A percentile compares a stretch with the other conserved stretches of the same genome.
phyloP scores from a whole-genome alignment of 805 yeast genomes.

The Yamadazyma kitorensis region DNA sequence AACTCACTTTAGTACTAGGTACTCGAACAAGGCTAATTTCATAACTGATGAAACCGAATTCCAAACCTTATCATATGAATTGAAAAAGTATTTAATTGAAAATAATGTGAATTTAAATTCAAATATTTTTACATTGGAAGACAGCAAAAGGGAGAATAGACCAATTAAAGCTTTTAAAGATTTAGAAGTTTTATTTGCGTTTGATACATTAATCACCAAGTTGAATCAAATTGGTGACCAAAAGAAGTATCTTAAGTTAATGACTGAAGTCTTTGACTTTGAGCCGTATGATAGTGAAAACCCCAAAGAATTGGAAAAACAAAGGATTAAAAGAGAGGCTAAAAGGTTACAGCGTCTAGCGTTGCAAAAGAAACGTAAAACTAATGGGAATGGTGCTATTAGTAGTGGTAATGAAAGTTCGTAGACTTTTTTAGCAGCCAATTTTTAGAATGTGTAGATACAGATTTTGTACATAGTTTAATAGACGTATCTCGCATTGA shows the following conservation, averaged over 20 bases:
- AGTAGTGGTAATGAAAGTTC: slow-evolving; percentile 15
- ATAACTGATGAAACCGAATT: slow-evolving; percentile 23
- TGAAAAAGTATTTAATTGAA: slow-evolving; percentile 27
- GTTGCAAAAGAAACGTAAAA: slow-evolving; percentile 18
- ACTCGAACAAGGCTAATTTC: slow-evolving; percentile 40
- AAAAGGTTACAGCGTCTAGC: slow-evolving; percentile 30
- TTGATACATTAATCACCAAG: slow-evolving; percentile 36
- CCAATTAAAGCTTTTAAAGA: slow-evolving; percentile 22
- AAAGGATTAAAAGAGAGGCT: slow-evolving; percentile 32
- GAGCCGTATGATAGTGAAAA: slow-evolving; percentile 20
- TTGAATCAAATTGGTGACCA: slow-evolving; percentile 27
- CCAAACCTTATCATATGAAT: slow-evolving; percentile 17
- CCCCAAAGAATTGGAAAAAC: slow-evolving; percentile 23
- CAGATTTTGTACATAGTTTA: no score
- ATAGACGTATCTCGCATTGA: no score
- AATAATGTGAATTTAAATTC: slow-evolving; percentile 13
- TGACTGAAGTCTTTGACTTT: slow-evolving; percentile 22
- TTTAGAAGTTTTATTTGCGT: slow-evolving; percentile 38
- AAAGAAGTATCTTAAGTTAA: slow-evolving; percentile 15
- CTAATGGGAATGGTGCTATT: no score
- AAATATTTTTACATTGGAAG: slow-evolving; percentile 22
- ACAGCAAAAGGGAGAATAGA: background rate
- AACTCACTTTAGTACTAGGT: slow-evolving; percentile 93
- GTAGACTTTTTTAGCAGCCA: no score
- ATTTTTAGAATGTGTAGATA: no score